Base-by-base conservation (phyloP, 225 moss, liverwort and hornwort species). In the Bryum argenteum region DNA sequence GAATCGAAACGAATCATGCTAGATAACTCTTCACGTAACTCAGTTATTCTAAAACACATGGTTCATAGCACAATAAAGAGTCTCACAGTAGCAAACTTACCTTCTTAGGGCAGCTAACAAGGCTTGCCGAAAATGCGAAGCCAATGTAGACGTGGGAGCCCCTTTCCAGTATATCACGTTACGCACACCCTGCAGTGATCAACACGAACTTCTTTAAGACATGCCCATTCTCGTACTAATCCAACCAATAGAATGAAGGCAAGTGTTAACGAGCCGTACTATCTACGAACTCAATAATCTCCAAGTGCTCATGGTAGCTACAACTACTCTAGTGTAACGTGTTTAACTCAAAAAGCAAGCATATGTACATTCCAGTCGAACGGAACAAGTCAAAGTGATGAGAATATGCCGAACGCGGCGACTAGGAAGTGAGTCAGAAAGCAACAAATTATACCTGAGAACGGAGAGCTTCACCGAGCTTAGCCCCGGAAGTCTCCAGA, bases 161-260 rank as follows among this genome's bases (percentile, higher is more conserved):
- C 89, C 82, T 81, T 89, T 96, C 93, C 93, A 96, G 58, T 72
- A 91, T 44, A 96, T 89, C 45, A 96, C 93, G 77, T 96, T 87
- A 71, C 87, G 83, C 68, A 91, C 83, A 66, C 93, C 96, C 95
- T 96, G 95, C 78, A 77, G 52, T 10, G 71, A 70, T 7, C 65
- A 60, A 16, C n/a, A 65, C 61, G 42, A 70, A 59, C 8, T 74
- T 66, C 43, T 77, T 56, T 26, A 21, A 21, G 10, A 69, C 11
- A 73, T 26, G 21, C 43, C 52, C 52, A 63, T 26, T 13, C 62
- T 57, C 41, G 18, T 23, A 58, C 10, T 52, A 28, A 19, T 63
- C 67, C n/a, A 26, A 67, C n/a, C 50, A 40, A 65, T 50, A 45
- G 45, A 21, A 28, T 11, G 10, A n/a, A 54, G 55, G 54, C 68